Percentiles rank a stretch among this genome's conserved stretches.
These are phyloP conservation scores for Thalia dealbata DNA, from an alignment of 176 grass and related monocot species.

Conservation along the genomic window DNA sequence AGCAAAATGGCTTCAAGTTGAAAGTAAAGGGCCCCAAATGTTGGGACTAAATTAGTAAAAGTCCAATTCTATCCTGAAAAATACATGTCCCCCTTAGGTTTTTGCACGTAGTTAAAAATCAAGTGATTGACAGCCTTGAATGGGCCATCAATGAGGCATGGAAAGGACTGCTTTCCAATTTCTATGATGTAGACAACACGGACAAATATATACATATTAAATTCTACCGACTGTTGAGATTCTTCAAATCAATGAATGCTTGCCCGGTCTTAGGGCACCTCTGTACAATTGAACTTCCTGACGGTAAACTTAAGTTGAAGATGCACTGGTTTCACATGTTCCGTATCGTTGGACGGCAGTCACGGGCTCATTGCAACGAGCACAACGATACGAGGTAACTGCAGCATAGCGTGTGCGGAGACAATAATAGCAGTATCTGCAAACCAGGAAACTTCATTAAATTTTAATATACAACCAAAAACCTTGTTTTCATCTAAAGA, in stretches of 20 bases:
- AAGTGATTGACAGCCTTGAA: too few species aligned
- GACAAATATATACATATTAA: background rate
- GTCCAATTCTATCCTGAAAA: too few species aligned
- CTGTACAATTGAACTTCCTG: background rate
- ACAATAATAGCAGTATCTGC: constrained; percentile 93
- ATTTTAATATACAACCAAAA: background rate
- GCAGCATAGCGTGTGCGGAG: constrained; percentile 54
- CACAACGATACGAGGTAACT: constrained; percentile 55
- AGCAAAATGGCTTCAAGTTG: too few species aligned
- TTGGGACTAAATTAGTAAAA: too few species aligned
- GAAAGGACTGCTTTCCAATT: too few species aligned
- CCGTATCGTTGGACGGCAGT: constrained; percentile 71
- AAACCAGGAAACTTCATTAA: background rate
- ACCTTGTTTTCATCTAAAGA: too few species aligned
- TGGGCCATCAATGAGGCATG: too few species aligned
- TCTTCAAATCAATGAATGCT: background rate
- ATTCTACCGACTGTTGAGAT: background rate
- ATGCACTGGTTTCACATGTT: constrained; percentile 14
- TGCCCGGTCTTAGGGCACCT: background rate
- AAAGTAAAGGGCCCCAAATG: too few species aligned
- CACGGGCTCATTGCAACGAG: constrained; percentile 55
- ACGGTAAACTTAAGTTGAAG: background rate
- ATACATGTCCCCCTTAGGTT: too few species aligned
- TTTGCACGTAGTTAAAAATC: too few species aligned
- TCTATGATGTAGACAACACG: too few species aligned